A percentile compares a stretch with the other conserved stretches of the same genome.
phyloP scores from a whole-genome alignment of 371 early-diverging fungal genomes.

The Apophysomyces sp. region DNA sequence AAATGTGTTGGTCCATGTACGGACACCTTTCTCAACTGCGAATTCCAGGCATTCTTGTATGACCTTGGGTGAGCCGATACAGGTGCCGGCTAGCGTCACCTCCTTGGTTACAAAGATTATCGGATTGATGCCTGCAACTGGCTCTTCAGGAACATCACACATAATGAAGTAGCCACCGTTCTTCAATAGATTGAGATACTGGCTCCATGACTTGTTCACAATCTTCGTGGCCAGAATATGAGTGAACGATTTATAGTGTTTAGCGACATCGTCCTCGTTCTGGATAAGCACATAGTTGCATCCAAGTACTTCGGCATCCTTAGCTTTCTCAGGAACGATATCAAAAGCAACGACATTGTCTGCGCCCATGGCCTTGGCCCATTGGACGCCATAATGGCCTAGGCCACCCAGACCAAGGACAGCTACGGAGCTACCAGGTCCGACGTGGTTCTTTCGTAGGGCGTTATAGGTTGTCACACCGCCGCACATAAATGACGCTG shows the following conservation, averaged over 20 bases:
- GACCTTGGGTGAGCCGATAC: constrained; percentile 59
- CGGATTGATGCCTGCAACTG: constrained; percentile 19
- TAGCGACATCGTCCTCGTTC: constrained; percentile 5
- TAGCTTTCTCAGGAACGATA: constrained; percentile 1
- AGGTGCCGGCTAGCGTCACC: constrained; percentile 58
- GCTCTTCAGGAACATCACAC: constrained; percentile 53
- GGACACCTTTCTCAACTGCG: constrained; percentile 60
- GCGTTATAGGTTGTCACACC: constrained; percentile 57
- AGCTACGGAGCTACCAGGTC: constrained; percentile 39
- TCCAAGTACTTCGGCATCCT: constrained; percentile 4
- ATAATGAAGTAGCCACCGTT: constrained; percentile 32
- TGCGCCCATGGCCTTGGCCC: constrained; percentile 49
- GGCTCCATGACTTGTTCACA: constrained; percentile 22
- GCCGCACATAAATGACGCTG: neutral
- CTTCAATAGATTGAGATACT: constrained; percentile 37
- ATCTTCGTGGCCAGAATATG: constrained; percentile 15
- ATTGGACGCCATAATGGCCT: constrained; percentile 62
- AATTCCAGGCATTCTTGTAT: constrained; percentile 66
- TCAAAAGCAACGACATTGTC: constrained; percentile 33
- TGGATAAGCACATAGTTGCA: constrained; percentile 7
- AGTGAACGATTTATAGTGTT: constrained; percentile 14
- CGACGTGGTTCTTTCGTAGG: constrained; percentile 26
- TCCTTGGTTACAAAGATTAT: constrained; percentile 13
- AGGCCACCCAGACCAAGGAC: constrained; percentile 72
- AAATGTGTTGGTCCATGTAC: constrained; percentile 62